Base-by-base conservation (phyloP, 2,329 filamentous ascomycete genomes). In the Fusarium anguioides region DNA sequence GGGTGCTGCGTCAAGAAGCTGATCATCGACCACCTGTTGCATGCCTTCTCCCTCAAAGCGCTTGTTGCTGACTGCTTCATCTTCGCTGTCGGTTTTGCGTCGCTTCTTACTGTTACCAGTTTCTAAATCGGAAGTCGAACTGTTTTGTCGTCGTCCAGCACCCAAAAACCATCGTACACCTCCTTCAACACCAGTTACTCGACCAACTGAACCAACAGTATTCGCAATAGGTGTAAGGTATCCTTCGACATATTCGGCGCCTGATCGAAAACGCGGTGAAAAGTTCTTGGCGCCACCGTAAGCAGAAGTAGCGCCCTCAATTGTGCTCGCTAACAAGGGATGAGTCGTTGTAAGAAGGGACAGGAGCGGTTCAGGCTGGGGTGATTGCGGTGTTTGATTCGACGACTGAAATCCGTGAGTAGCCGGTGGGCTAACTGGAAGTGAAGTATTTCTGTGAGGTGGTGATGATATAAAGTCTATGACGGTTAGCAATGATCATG, bases 211-310 rank as follows among this genome's bases (percentile, higher is more conserved):
- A 15, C 92, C 92, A 27, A 97, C 92, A 0, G 93, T 96, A 74
- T 92, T 96, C 50, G 92, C 92, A 50, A 97, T 88, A 2, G 93
- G 94, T 2, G 91, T 92, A 49, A 97, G 88, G 70, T 93, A 95
- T 44, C 92, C 90, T 78, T 98, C 95, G 20, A 97, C 89, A 72
- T 96, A 93, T 76, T 97, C 93, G 46, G 93, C 95, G 62, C 94
- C 88, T n/a, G 92, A 91, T 77, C 92, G 94, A 75, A 97, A 93
- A 4, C 91, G 87, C 0, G 95, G 94, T 2, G 93, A 96, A 73
- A 95, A 96, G 70, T 94, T 93, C 79, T 98, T 97, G 12, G 92
- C 94, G 4, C 87, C 90, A 26, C 91, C 90, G 76, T 98, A 98
- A 2, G 92, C 93, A 2, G 91, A 93, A 9, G 95, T 86, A 0